These are phyloP conservation scores for Xylaria sp. DNA, from an alignment of 2,329 filamentous ascomycete genomes.

Conservation along the genomic window DNA sequence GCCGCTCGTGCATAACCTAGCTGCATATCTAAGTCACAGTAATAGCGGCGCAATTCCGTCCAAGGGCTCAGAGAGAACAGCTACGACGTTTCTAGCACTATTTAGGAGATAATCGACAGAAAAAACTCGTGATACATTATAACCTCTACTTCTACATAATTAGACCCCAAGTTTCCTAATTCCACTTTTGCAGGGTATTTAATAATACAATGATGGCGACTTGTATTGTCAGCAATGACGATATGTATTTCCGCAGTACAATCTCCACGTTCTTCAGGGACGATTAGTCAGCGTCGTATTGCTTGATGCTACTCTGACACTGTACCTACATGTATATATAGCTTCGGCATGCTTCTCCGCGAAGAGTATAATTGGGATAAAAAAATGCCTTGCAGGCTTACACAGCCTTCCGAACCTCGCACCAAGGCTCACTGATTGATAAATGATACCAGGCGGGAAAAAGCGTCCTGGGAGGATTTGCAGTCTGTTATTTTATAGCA, in stretches of 20 bases:
- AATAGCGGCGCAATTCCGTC: no score
- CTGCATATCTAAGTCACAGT: no score
- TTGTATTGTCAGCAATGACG: no score
- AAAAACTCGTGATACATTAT: not conserved
- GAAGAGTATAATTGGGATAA: not conserved
- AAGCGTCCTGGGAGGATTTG: no score
- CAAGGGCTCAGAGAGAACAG: no score
- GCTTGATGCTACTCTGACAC: not conserved
- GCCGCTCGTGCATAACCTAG: not conserved
- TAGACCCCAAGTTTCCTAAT: no score
- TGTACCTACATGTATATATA: no score
- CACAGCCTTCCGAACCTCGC: not conserved
- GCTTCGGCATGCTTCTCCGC: not conserved
- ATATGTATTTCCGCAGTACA: not conserved
- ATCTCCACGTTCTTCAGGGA: not conserved
- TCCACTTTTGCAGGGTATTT: no score
- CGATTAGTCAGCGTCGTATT: not conserved
- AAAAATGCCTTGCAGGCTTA: not conserved
- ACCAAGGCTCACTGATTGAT: not conserved
- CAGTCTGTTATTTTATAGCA: no score
- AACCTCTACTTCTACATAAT: not conserved
- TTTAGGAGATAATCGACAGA: not conserved
- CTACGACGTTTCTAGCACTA: no score
- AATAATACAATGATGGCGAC: no score
- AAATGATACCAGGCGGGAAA: no score